Evolutionary conservation across 768 basidiomycete species (phyloP), one percentile per base, ranked within the genome.

Genomic region (Lactarius pseudohatsudake): DNA sequence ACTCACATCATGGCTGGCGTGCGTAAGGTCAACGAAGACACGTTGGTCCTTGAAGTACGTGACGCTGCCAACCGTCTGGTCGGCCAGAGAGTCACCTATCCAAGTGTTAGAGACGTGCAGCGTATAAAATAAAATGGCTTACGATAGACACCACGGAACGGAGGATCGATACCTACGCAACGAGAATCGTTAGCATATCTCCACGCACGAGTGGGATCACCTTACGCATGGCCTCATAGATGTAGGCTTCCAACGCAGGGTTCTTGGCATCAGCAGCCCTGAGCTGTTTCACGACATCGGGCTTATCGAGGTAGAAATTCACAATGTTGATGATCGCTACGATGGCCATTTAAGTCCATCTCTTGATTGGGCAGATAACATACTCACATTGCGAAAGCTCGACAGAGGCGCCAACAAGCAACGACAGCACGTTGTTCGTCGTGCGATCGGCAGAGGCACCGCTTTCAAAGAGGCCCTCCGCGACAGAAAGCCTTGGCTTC

Each of bases 81-180:
- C 80, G 57, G 78, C 79, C 57, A 81, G 74, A 0, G 84, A 81
- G 62, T 83, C 74, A 60, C 86, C 86, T 81, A 63, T 34, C 45
- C 10, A 59, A 50, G 56, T 32, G 41, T 53, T 16, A 20, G 64
- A 10, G 10, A n/a, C 28, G 1, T 30, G 11, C 57, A 22, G 56
- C 41, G 13, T 59, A 13, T 13, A 36, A 64, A 36, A 64, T 50
- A 50, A 62, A 34, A 66, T 20, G 34, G 76, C 84, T 69, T 72
- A 85, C 88, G 88, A 72, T 83, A 86, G 38, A 84, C 83, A 62
- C 91, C 90, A 62, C 81, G 82, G 79, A 92, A 87, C 5, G 87
- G 82, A 11, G 91, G 90, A 55, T 89, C 87, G 58, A 91, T 79
- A 62, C 91, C 90, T 92, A 61, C 10, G 60, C 2, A 18, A 22